Base-by-base conservation (phyloP, 306 rosid species). In the Trifolium repens region DNA sequence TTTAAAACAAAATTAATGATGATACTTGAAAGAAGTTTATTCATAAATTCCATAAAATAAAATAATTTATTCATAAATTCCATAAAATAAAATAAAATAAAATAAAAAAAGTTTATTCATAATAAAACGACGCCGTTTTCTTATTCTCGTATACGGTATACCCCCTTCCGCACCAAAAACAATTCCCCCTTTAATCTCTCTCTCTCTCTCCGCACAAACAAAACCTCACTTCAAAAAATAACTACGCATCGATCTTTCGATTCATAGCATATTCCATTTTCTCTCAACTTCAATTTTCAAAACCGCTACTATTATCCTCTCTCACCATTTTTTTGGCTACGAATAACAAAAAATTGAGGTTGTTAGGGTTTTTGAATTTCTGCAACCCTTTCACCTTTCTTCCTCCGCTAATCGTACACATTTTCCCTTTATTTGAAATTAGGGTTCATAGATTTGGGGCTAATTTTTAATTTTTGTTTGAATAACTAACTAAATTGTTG, bases 361-460 rank as follows among this genome's bases (percentile, higher is more conserved):
- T 68, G 50, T 70, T 79, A 83, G 87, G 87, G 79, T 79, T 79
- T 75, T 37, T 46, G 17, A 52, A 74, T 82, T 50, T 42, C 74
- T 43, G 43, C 75, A 7, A 65, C 77, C 44, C 53, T 57, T 37
- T 35, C 59, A 12, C 65, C 74, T 30, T 43, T 55, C 9, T 22
- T 58, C 60, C 71, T 24, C 35, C 35, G 10, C 81, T 55, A 44
- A 49, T 75, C 65, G 16, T 55, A 35, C 47, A 16, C 32, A 34
- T 14, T 64, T 58, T 26, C 69, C 22, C 66, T 49, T 19, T 59
- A 67, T 54, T 10, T 43, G 14, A 78, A 55, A 55, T 84, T 81
- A 81, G 85, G 87, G 80, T 81, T 87, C 44, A 8, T 46, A 80
- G 69, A 26, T 63, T 81, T 78, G 61, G 81, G 73, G 67, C 13